phyloP scores from a whole-genome alignment of 2,329 filamentous ascomycete species.

The Xylariaceae sp. region DNA sequence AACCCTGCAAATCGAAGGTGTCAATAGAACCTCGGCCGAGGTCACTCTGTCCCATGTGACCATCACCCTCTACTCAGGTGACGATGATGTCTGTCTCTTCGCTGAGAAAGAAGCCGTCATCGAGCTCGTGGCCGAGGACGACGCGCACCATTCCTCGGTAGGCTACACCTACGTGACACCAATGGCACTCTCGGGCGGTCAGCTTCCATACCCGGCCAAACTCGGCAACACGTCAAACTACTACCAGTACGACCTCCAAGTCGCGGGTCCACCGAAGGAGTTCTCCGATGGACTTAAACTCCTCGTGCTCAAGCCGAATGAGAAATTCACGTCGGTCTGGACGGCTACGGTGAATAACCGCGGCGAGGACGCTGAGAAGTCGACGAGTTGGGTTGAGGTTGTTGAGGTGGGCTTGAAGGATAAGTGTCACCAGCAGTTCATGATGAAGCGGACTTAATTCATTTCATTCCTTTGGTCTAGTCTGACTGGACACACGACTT shows the following conservation, averaged over 20 bases:
- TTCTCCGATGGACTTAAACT: not conserved
- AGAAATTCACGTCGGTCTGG: not conserved
- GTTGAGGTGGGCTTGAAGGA: not conserved
- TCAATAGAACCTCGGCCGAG: not conserved
- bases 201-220: not conserved
- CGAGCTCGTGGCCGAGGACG: not conserved
- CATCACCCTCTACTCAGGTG: not conserved
- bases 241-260: not conserved
- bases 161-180: not conserved
- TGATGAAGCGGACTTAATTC: not conserved
- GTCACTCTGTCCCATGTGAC: not conserved
- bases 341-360: not conserved
- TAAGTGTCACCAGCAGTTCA: not conserved
- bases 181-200: not conserved
- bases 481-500: not conserved
- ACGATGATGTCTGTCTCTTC: not conserved
- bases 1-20: not conserved
- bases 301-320: not conserved
- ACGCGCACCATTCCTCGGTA: not conserved
- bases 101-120: not conserved
- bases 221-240: conserved; percentile 1
- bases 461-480: not conserved
- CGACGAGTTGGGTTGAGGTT: not conserved
- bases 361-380: not conserved
- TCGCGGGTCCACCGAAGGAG: not conserved